Evolutionary conservation across 129 eudicot genomes (phyloP).

Genomic region (Silybum marianum): DNA sequence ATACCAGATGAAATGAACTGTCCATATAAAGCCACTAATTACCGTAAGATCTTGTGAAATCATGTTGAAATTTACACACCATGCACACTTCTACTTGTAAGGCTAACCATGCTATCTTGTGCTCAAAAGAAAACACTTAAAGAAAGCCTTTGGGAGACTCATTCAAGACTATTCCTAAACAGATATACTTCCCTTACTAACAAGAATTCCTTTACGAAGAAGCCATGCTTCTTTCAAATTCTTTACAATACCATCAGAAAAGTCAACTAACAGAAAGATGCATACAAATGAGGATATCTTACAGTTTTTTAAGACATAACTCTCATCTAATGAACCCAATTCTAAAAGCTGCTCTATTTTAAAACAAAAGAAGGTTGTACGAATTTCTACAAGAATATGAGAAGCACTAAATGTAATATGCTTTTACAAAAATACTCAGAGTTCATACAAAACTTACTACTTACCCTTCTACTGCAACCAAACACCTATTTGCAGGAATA

Average conservation of each 20-base stretch:
- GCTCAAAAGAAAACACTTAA: not conserved
- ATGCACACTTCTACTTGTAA: not conserved
- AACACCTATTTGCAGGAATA: constrained; percentile 81
- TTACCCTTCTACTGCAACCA: constrained; percentile 94
- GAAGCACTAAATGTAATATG: not conserved
- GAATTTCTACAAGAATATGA: not conserved
- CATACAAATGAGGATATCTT: not conserved
- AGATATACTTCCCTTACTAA: not conserved
- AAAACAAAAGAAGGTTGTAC: not conserved
- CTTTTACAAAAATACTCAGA: not conserved
- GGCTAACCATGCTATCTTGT: not conserved
- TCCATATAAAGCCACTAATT: constrained; percentile 10
- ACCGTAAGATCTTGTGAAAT: not conserved
- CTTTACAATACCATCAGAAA: not conserved
- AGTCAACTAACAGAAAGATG: constrained; percentile 14
- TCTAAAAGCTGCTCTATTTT: constrained; percentile 5
- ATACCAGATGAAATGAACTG: not conserved
- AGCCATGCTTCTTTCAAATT: not conserved
- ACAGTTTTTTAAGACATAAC: not conserved
- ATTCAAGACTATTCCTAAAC: too few relatives aligned
- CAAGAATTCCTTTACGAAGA: not conserved
- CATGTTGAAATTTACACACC: not conserved
- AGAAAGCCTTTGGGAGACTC: too few relatives aligned
- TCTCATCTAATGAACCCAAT: constrained; percentile 1
- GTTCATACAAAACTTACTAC: not conserved